Base-by-base conservation (phyloP, 2,329 filamentous ascomycete genomes). In the Alternaria gaisen region DNA sequence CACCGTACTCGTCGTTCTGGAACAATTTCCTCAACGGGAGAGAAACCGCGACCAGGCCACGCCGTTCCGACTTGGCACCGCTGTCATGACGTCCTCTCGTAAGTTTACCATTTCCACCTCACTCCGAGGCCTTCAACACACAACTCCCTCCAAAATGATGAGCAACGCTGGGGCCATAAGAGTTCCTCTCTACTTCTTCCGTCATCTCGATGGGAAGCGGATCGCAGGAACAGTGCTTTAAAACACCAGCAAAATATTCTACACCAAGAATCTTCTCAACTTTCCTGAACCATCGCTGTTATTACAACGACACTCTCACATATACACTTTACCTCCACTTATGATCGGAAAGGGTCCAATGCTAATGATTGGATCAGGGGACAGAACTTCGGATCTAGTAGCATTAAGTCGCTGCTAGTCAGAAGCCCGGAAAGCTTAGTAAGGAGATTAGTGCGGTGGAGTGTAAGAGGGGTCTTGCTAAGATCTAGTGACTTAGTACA, bases 151-250 rank as follows among this genome's bases (percentile, higher is more conserved):
- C 7, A 26, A 32, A 36, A 68, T 74, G 73, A 76, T 73, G 73
- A 76, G 65, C 70, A 68, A 50, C 67, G 73, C 72, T 76, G 72
- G 73, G 73, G 73, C 73, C 73, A 76, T 71, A 75, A 68, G 68
- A 76, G 64, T 65, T 69, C 52, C 46, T 65, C 61, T 68, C 63
- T 54, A 47, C 53, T 24, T 26, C 32, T 48, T 11, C 44, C 11
- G 18, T 22, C 10, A 41, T 11, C 11, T 44, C 43, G 28, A 43
- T 32, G 43, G 20, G 28, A 30, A 30, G 28, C 44, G 62, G 58
- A 64, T 67, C 28, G 65, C 55, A 71, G 68, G 65, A 67, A 66
- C 56, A 48, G 47, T 71, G 70, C 64, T 70, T 72, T 63, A 55
- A 56, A 30, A 30, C 5, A 62, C 70, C 69, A 72, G 66, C 67